Evolutionary conservation across 805 yeast genomes (phyloP).

Genomic region (Monosporozyma aquatica): DNA sequence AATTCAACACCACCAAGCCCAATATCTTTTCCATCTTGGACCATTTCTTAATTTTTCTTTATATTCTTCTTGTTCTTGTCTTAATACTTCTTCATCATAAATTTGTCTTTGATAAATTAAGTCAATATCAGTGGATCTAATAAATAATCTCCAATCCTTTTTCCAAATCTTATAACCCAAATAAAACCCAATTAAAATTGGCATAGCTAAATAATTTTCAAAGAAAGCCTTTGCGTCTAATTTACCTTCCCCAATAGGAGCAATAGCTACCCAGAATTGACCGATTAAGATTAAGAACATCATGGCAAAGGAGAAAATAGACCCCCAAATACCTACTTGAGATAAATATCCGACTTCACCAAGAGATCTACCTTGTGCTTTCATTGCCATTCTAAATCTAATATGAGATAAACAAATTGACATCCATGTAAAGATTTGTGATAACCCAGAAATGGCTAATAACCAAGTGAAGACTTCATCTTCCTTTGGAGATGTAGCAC

Average conservation of each 20-base stretch:
- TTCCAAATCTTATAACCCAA: slow-evolving; percentile 40
- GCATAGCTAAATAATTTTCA: slow-evolving; percentile 39
- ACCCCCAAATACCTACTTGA: slow-evolving; percentile 45
- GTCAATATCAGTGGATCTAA: slow-evolving; percentile 28
- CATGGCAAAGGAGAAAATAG: slow-evolving; percentile 41
- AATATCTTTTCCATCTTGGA: slow-evolving; percentile 21
- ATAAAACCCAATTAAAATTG: slow-evolving; percentile 37
- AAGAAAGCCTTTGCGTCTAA: slow-evolving; percentile 38
- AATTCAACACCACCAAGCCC: slow-evolving; percentile 28
- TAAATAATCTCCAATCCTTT: slow-evolving; percentile 34
- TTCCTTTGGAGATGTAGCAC: slow-evolving; percentile 54
- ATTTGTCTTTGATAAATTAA: slow-evolving; percentile 25
- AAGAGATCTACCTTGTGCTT: slow-evolving; percentile 42
- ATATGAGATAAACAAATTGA: slow-evolving; percentile 48
- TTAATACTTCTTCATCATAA: slow-evolving; percentile 28
- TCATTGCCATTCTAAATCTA: slow-evolving; percentile 51
- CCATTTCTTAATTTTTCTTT: slow-evolving; percentile 23
- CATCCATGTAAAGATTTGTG: slow-evolving; percentile 56
- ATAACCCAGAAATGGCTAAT: slow-evolving; percentile 51
- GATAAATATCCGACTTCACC: slow-evolving; percentile 47
- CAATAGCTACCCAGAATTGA: slow-evolving; percentile 59
- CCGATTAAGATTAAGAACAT: slow-evolving; percentile 45
- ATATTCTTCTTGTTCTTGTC: slow-evolving; percentile 29
- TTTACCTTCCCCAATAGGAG: slow-evolving; percentile 36
- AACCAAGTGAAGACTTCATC: slow-evolving; percentile 56